Conservation (phyloP, 768 basidiomycete genomes). For the Mycena rebaudengoi region DNA sequence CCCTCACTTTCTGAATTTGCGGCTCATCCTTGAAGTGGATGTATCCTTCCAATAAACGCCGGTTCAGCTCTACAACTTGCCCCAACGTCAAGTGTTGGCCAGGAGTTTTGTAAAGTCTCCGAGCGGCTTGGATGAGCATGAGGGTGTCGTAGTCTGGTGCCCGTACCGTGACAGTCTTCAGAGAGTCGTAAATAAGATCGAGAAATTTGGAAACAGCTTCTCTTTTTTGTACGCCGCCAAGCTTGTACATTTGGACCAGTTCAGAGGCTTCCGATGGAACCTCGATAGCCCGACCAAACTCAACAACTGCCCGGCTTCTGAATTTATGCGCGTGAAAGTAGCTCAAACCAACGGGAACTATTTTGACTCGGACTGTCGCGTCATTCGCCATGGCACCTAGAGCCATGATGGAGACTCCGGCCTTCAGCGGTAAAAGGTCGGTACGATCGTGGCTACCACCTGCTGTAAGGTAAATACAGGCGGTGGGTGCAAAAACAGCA, state of each 20-base stretch:
- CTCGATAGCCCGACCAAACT: slow-evolving; percentile 91
- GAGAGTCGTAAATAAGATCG: slow-evolving; percentile 88
- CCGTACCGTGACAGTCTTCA: slow-evolving; percentile 95
- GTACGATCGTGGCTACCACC: slow-evolving; percentile 98
- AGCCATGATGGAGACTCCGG: slow-evolving; percentile 97
- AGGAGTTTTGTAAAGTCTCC: slow-evolving; percentile 91
- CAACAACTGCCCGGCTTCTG: slow-evolving; percentile 95
- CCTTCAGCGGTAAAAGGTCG: slow-evolving; percentile 94
- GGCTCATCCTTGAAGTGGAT: slow-evolving; percentile 92
- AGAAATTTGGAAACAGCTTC: slow-evolving; percentile 91
- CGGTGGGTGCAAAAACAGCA: slow-evolving; percentile 3
- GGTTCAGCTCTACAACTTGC: slow-evolving; percentile 95
- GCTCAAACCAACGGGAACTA: slow-evolving; percentile 84
- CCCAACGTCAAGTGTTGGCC: slow-evolving; percentile 93
- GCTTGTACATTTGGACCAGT: slow-evolving; percentile 87
- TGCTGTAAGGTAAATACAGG: slow-evolving; percentile 38
- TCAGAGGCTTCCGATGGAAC: slow-evolving; percentile 89
- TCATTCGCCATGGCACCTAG: slow-evolving; percentile 96
- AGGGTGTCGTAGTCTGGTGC: slow-evolving; percentile 98
- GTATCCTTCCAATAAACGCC: slow-evolving; percentile 93
- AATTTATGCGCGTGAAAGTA: slow-evolving; percentile 86
- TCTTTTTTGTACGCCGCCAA: slow-evolving; percentile 87
- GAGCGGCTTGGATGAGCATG: slow-evolving; percentile 96
- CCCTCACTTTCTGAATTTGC: slow-evolving; percentile 79
- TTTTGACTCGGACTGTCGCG: slow-evolving; percentile 85